A percentile compares a stretch with the other conserved stretches of the same genome.
Conservation (phyloP, 768 basidiomycete species). For the Calocera cornea region DNA sequence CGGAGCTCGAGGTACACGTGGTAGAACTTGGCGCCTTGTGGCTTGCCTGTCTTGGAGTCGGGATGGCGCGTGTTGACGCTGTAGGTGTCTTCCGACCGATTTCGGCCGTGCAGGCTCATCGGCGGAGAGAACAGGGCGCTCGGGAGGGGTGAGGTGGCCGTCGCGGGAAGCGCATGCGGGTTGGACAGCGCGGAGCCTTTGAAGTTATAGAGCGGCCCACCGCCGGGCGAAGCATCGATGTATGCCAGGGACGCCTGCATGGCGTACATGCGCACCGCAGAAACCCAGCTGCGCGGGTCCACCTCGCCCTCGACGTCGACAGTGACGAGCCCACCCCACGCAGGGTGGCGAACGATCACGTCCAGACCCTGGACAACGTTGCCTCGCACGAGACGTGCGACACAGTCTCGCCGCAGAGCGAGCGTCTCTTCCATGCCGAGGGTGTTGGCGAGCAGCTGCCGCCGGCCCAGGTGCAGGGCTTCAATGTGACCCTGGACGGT, state of each 20-base stretch:
- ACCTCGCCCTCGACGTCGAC: slow-evolving; percentile 80
- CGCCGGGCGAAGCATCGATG: slow-evolving; percentile 33
- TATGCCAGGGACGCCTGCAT: slow-evolving; percentile 78
- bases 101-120: not conserved
- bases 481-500: slow-evolving; percentile 81
- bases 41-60: not conserved
- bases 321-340: slow-evolving; percentile 75
- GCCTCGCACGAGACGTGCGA: slow-evolving; percentile 70
- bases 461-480: slow-evolving; percentile 76
- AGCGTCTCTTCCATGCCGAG: slow-evolving; percentile 76
- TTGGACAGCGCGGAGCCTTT: not conserved
- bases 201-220: not conserved
- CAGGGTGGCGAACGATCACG: slow-evolving; percentile 90
- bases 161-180: not conserved
- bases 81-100: not conserved
- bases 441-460: slow-evolving; percentile 78
- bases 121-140: not conserved
- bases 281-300: slow-evolving; percentile 73
- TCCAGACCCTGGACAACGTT: slow-evolving; percentile 88
- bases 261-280: slow-evolving; percentile 79
- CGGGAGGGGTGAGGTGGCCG: not conserved
- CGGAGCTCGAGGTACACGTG: slow-evolving; percentile 84
- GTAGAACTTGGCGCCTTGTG: slow-evolving; percentile 51
- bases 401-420: slow-evolving; percentile 71
- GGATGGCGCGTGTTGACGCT: not conserved